These are phyloP conservation scores for Apocynum venetum DNA, from an alignment of 257 asterid species.

Conservation along the genomic window DNA sequence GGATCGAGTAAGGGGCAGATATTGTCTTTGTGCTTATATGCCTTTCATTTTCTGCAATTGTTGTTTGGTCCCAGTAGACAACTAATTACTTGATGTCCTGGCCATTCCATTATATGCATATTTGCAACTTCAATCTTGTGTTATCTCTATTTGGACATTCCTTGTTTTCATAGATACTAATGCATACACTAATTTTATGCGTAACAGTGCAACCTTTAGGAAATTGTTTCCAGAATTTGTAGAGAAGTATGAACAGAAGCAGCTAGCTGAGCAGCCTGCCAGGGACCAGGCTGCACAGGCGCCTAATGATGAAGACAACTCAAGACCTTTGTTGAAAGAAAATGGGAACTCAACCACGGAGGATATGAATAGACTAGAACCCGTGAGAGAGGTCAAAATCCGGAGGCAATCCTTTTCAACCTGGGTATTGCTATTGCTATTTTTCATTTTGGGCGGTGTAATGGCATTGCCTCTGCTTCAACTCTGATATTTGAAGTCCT, in stretches of 20 bases:
- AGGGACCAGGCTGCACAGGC: not conserved
- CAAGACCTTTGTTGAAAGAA: conserved; percentile 27
- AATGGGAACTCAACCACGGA: conserved; percentile 36
- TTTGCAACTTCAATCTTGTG: not conserved
- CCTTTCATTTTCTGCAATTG: not conserved
- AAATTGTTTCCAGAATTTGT: conserved; percentile 18
- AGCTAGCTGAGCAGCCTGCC: conserved; percentile 7
- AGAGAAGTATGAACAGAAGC: conserved; percentile 13
- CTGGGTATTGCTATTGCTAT: conserved; percentile 64
- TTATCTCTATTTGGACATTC: not conserved
- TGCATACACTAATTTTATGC: conserved; percentile 9
- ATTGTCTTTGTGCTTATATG: not conserved
- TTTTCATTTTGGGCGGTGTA: conserved; percentile 61
- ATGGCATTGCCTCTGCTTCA: conserved; percentile 95
- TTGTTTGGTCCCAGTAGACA: not conserved
- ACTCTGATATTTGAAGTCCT: conserved; percentile 34
- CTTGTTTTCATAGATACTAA: not conserved
- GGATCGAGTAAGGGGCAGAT: too few relatives aligned
- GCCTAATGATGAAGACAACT: conserved; percentile 10
- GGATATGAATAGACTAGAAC: conserved; percentile 35
- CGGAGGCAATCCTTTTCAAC: conserved; percentile 56
- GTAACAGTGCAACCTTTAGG: conserved; percentile 54
- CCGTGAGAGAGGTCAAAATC: conserved; percentile 42
- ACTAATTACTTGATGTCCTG: not conserved
- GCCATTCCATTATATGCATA: not conserved